These are phyloP conservation scores for Hymenoscyphus scutula DNA, from an alignment of 2,329 filamentous ascomycete species.

Conservation along the genomic window DNA sequence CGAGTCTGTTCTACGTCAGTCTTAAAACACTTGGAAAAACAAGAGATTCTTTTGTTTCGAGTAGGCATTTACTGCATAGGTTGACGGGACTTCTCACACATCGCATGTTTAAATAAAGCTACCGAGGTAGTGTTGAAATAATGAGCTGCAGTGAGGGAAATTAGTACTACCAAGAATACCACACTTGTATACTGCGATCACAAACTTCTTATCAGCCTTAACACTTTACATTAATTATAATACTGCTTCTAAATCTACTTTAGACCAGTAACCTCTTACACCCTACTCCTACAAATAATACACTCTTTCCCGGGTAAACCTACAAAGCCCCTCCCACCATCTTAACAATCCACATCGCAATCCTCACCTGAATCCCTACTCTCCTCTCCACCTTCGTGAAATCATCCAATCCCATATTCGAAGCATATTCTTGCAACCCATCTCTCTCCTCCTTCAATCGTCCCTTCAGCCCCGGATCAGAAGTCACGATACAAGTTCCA, in stretches of 20 bases:
- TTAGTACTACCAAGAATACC: too few species aligned
- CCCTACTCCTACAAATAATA: not conserved
- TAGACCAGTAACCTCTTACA: not conserved
- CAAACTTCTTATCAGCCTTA: too few species aligned
- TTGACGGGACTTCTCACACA: too few species aligned
- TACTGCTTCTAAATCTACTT: too few species aligned
- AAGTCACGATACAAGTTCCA: constrained; percentile 81
- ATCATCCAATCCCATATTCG: constrained; percentile 68
- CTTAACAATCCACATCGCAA: constrained; percentile 93
- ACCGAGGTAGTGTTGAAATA: too few species aligned
- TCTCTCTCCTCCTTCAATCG: constrained; percentile 76
- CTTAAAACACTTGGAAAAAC: not conserved
- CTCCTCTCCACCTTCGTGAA: constrained; percentile 78
- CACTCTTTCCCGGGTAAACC: constrained; percentile 9
- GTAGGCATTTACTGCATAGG: too few species aligned
- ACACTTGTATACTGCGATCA: too few species aligned
- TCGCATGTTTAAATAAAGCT: too few species aligned
- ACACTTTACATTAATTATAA: too few species aligned
- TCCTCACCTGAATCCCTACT: constrained; percentile 77
- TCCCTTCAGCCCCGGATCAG: constrained; percentile 67
- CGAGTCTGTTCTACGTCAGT: not conserved
- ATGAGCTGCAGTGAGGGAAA: too few species aligned
- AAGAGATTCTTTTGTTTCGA: too few species aligned
- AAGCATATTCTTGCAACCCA: constrained; percentile 75
- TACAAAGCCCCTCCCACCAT: constrained; percentile 84